phyloP scores from a whole-genome alignment of 208 protist species.

The Acanthamoeba quina region DNA sequence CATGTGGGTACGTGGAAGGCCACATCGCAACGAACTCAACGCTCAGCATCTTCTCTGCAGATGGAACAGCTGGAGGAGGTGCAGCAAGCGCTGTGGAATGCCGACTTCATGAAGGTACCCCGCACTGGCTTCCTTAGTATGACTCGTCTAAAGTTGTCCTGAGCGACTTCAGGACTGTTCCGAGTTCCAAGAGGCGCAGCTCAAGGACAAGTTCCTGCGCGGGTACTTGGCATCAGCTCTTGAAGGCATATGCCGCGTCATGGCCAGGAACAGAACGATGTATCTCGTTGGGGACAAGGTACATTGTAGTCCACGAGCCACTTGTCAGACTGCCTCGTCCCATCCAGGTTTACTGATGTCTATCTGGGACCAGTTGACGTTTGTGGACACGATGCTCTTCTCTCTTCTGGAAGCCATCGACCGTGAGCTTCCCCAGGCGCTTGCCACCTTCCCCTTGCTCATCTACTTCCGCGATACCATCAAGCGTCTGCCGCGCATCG shows the following conservation, averaged over 20 bases:
- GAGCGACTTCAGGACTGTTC: neutral
- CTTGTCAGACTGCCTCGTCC: neutral
- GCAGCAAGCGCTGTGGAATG: constrained; percentile 52
- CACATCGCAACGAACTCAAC: neutral
- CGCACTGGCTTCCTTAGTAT: neutral
- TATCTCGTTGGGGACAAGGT: constrained; percentile 55
- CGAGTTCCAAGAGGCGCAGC: constrained; percentile 21
- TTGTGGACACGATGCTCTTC: constrained; percentile 25
- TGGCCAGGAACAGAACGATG: constrained; percentile 53
- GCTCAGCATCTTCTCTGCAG: neutral
- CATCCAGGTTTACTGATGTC: neutral
- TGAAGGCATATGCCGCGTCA: neutral
- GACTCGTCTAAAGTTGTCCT: neutral
- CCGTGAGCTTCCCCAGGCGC: neutral
- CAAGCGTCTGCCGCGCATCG: neutral
- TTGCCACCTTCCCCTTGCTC: constrained; percentile 23
- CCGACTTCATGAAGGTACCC: constrained; percentile 42
- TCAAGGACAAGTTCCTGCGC: constrained; percentile 21
- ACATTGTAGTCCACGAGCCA: neutral
- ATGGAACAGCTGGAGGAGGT: constrained; percentile 55
- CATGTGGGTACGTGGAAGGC: constrained; percentile 11
- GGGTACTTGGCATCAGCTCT: neutral
- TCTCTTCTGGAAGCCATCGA: constrained; percentile 30
- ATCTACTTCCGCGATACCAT: constrained; percentile 4
- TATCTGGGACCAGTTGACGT: neutral